Conservation (phyloP, 345 rosid species). For the Populus deltoides region DNA sequence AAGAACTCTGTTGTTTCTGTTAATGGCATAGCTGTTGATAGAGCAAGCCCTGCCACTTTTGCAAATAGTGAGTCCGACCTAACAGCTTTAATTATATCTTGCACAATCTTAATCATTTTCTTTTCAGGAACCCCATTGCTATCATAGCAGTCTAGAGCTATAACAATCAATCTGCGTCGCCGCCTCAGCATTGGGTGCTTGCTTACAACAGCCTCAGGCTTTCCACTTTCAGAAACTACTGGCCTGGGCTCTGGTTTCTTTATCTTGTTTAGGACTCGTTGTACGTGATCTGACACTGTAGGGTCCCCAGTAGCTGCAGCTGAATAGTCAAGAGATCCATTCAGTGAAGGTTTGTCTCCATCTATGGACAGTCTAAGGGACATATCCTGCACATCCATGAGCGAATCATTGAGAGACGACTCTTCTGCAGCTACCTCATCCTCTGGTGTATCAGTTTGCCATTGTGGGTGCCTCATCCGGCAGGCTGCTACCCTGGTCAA, state of each 20-base stretch:
- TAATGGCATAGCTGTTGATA: slow-evolving; percentile 82
- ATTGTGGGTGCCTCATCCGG: slow-evolving; percentile 89
- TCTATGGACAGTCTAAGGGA: slow-evolving; percentile 90
- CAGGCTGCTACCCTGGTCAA: slow-evolving; percentile 89
- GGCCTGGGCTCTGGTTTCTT: slow-evolving; percentile 46
- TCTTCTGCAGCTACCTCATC: slow-evolving; percentile 57
- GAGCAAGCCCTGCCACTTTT: slow-evolving; percentile 62
- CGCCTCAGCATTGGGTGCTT: slow-evolving; percentile 78
- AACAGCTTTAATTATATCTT: slow-evolving; percentile 59
- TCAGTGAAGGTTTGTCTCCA: slow-evolving; percentile 68
- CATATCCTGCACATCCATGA: slow-evolving; percentile 89
- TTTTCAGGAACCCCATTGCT: slow-evolving; percentile 56
- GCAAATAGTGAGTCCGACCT: slow-evolving; percentile 59
- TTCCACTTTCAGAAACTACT: slow-evolving; percentile 47
- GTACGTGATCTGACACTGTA: slow-evolving; percentile 60
- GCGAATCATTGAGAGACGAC: slow-evolving; percentile 74
- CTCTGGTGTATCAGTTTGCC: slow-evolving; percentile 85
- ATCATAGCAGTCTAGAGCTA: slow-evolving; percentile 78
- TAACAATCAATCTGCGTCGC: slow-evolving; percentile 64
- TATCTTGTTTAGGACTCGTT: slow-evolving; percentile 67
- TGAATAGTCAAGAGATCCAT: slow-evolving; percentile 49
- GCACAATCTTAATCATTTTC: slow-evolving; percentile 58
- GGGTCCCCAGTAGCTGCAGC: slow-evolving; percentile 39
- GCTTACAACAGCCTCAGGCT: slow-evolving; percentile 47
- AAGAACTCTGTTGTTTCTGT: slow-evolving; percentile 59